Base-by-base conservation (phyloP, 495 filamentous ascomycete species). In the Parathielavia appendiculata region DNA sequence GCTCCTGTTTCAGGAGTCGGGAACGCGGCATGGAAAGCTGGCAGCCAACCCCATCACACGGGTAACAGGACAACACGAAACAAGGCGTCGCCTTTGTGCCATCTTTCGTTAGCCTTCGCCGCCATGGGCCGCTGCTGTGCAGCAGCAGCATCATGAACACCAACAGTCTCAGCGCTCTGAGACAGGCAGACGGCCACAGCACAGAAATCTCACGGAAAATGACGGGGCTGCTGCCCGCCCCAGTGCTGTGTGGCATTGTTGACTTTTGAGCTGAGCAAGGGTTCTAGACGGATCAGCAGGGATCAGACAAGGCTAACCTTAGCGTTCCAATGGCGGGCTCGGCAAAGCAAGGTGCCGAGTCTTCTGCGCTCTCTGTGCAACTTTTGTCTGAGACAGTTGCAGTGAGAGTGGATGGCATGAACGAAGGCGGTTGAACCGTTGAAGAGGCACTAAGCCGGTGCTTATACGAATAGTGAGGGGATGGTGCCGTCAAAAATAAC, bases 1-100 rank as follows among this genome's bases (percentile, higher is more conserved):
- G 56, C 40, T 43, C 47, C 8, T 17, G 56, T 58, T 58, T 58
- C 56, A 58, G 47, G 47, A 58, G 48, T 11, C 23, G 16, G 4
- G 12, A 43, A 50, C 36, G 53, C 34, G 41, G 9, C 45, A 39
- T 16, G 34, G 30, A 5, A 26, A 12, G 36, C 32, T 30, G 51
- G 38, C 35, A 26, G 51, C 36, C 51, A 53, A 36, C 51, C 38
- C 36, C 51, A 10, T 23, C 20, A 34, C n/a, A 4, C n/a, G 30
- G 45, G 11, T 5, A 54, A 43, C 20, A 26, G 34, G 12, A 23
- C 14, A 14, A 51, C 12, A 39, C 17, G 32, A 13, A 41, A 54
- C 11, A 8, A 4, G 8, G 17, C 17, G 22, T 12, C 38, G 20
- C 39, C 12, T 20, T 40, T 52, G 35, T 20, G 4, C 22, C 32